Evolutionary conservation across 495 filamentous ascomycete species (phyloP), one percentile per base, ranked within the genome.

Genomic region (Aspergillus asperescens): DNA sequence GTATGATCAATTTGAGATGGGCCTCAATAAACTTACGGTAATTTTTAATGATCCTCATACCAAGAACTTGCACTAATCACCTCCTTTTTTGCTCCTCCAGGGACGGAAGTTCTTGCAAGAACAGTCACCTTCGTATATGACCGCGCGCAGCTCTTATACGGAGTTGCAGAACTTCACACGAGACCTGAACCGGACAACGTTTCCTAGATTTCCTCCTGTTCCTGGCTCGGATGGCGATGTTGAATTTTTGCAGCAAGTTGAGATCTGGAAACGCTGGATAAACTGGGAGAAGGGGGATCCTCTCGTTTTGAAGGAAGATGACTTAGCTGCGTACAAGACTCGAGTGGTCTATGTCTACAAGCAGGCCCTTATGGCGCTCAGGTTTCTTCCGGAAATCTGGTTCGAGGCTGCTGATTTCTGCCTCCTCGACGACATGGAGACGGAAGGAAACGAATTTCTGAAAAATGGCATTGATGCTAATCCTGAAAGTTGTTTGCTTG

Each of bases 341-440:
- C 85, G 93, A 19, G 79, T 96, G 49, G 61, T 95, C 20, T 93
- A 91, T 68, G 86, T 88, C 52, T 97, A 94, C 74, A 92, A 91
- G 70, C 92, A 96, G 65, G 88, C 93, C 24, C 73, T 93, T 31
- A 96, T 96, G 90, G 86, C 90, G 7, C 71, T 98, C 54, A 79
- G 89, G 48, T 98, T 96, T 63, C 88, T 90, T 77, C 93, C 94
- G 2, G 88, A 92, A 64, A 82, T 96, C 56, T 98, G 93, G 93
- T 92, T 87, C 57, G 90, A 96, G 41, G 93, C 91, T 2, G 87
- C 90, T 10, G 87, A 96, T 51, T 98, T 91, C 76, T 96, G 90
- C 69, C 88, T 90, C 62, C 73, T 82, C 43, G 90, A 95, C 62
- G 81, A 81, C 45, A 66, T 84, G 71, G 81, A 79, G 31, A 70